Evolutionary conservation across 306 rosid species (phyloP).

Genomic region (Acacia confusa): DNA sequence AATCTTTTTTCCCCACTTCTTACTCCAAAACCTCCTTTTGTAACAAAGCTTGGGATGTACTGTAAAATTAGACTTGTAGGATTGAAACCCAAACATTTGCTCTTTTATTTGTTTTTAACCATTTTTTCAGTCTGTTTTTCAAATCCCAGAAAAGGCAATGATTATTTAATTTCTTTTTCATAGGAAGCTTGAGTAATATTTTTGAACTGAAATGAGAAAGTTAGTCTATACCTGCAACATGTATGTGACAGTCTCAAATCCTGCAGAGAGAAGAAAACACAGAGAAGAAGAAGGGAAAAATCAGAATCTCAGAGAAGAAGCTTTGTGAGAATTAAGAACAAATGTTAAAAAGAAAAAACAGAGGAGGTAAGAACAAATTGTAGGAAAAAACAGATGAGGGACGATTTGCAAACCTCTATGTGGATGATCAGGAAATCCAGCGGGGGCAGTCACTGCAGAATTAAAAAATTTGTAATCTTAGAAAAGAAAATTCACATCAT

Average conservation of each 20-base stretch:
- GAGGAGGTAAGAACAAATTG: not conserved
- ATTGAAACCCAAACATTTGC: not conserved
- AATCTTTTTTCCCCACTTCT: not conserved
- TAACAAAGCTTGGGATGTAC: not conserved
- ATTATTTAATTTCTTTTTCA: not conserved
- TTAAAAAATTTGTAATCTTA: conserved; percentile 25
- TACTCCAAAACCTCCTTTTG: not conserved
- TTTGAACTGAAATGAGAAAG: not conserved
- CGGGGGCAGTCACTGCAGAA: conserved; percentile 84
- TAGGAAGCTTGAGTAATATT: not conserved
- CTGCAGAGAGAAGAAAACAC: conserved; percentile 44
- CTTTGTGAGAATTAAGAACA: not conserved
- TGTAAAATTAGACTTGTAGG: not conserved
- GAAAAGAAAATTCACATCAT: not conserved
- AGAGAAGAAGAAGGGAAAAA: not conserved
- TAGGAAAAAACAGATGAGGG: not conserved
- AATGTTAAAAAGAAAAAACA: not conserved
- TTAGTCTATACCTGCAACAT: conserved; percentile 79
- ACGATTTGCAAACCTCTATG: conserved; percentile 68
- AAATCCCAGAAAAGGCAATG: not conserved
- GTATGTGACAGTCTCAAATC: conserved; percentile 97
- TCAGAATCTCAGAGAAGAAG: conserved; percentile 31
- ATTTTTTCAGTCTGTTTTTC: not conserved
- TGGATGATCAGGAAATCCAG: conserved; percentile 99
- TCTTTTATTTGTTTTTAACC: not conserved